Evolutionary conservation across 768 basidiomycete species (phyloP), one percentile per base, ranked within the genome.

Genomic region (Pulveroboletus ravenelii): DNA sequence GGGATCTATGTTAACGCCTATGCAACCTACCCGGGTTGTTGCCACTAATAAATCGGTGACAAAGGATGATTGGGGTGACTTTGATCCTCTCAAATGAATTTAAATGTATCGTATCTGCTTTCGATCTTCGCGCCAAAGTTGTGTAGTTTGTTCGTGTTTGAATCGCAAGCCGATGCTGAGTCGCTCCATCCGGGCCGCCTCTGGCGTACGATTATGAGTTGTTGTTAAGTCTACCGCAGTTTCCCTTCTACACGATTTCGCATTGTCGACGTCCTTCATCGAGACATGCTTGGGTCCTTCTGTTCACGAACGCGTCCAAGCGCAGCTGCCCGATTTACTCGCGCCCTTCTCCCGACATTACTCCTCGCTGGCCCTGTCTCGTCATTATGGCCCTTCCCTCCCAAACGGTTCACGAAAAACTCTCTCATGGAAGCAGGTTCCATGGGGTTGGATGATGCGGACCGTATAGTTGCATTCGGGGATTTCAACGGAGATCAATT

Each of bases 401-500:
- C 84, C n/a, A 91, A 93, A 65, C 77, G 89, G 36, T 95, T 92
- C 71, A 81, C 77, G 10, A 81, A 84, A 47, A 94, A 93, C 60
- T 78, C 86, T 0, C 76, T 97, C 45, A 73, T 96, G 44, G 75
- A 81, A 53, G 85, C 92, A 3, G 94, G 93, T 8, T 71, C 83
- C 1, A 73, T 94, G 66, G 94, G 93, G 2, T 70, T 97, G 30
- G 77, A 78, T 41, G 77, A 74, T n/a, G 78, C 81, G 47, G 84
- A 81, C 25, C 77, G 88, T 45, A 78, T 96, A 17, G 77, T 91
- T 52, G 94, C 93, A 8, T 89, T 91, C 60, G 96, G 93, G 30
- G 95, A 99, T 72, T 95, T 94, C 68, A 84, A 97, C 66, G 93
- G 90, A 5, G 93, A 98, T 68, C 93, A 97, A 66, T 88, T 89